These are phyloP conservation scores for Thielaviopsis populi DNA, from an alignment of 2,329 filamentous ascomycete genomes.

Conservation along the genomic window DNA sequence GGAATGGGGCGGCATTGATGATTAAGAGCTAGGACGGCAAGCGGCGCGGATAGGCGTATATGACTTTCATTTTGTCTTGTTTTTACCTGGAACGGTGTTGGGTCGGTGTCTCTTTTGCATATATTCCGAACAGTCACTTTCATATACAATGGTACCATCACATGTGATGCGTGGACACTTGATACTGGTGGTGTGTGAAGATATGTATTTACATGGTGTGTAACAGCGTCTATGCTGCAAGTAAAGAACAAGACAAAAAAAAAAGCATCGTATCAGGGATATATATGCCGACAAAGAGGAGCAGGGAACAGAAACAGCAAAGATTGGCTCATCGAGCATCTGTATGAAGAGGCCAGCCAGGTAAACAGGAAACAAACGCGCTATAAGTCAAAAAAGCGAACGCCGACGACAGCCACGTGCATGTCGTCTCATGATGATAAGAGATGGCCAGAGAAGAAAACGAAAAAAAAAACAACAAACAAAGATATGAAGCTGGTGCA, in stretches of 20 bases:
- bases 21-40: conserved; percentile 9
- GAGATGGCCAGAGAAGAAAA: not conserved
- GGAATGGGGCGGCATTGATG: conserved; percentile 38
- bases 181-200: not conserved
- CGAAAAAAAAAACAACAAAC: not conserved
- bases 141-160: not conserved
- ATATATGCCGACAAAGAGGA: conserved; percentile 1
- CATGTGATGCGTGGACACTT: not conserved
- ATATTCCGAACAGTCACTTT: not conserved
- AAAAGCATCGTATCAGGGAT: not conserved
- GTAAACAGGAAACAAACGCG: not conserved
- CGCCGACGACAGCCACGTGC: not conserved
- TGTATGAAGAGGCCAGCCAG: not conserved
- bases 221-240: not conserved
- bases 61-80: too few relatives aligned
- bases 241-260: not conserved
- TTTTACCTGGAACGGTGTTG: not conserved
- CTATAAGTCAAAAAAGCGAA: not conserved
- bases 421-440: not conserved
- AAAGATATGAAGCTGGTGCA: not conserved
- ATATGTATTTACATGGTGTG: not conserved
- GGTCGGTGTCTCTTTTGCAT: not conserved
- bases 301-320: not conserved
- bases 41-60: not conserved
- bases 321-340: not conserved